A percentile compares a stretch with the other conserved stretches of the same genome.
Evolutionary conservation across 441 rosid genomes (phyloP).

Genomic region (Croton setiger): DNA sequence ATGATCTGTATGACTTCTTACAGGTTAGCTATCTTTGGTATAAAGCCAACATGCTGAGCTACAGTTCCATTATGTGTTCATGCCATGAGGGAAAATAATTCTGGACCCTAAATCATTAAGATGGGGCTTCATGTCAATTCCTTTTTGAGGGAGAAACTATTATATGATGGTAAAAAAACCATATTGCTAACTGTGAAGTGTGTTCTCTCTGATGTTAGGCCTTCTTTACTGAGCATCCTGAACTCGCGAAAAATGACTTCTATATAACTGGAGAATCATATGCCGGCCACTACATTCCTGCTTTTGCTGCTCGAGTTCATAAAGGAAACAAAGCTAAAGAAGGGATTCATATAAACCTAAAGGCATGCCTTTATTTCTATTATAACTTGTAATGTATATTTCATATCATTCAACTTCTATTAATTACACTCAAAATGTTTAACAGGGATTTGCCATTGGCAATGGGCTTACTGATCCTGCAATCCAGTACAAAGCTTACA

Average conservation of each 20-base stretch:
- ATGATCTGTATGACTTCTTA: slow-evolving; percentile 87
- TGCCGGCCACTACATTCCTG: slow-evolving; percentile 98
- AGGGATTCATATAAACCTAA: slow-evolving; percentile 81
- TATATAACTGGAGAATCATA: slow-evolving; percentile 97
- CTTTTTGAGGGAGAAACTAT: not conserved
- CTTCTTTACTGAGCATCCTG: slow-evolving; percentile 86
- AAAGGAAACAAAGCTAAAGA: slow-evolving; percentile 85
- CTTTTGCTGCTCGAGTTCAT: slow-evolving; percentile 91
- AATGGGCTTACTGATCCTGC: slow-evolving; percentile 95
- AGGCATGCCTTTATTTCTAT: slow-evolving; percentile 39
- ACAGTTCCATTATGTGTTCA: not conserved
- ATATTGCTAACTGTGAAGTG: slow-evolving; percentile 15
- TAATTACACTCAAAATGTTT: slow-evolving; percentile 21
- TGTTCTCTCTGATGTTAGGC: slow-evolving; percentile 43
- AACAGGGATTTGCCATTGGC: slow-evolving; percentile 97
- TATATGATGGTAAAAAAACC: not conserved
- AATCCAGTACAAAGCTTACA: slow-evolving; percentile 85
- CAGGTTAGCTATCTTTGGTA: slow-evolving; percentile 49
- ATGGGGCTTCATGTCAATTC: not conserved
- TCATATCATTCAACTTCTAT: not conserved
- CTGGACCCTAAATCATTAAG: not conserved
- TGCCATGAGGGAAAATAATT: not conserved
- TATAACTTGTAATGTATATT: slow-evolving; percentile 3
- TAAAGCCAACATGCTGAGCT: not conserved
- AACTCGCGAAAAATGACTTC: slow-evolving; percentile 69